phyloP scores from a whole-genome alignment of 768 basidiomycete genomes.

The Naematelia encephala region DNA sequence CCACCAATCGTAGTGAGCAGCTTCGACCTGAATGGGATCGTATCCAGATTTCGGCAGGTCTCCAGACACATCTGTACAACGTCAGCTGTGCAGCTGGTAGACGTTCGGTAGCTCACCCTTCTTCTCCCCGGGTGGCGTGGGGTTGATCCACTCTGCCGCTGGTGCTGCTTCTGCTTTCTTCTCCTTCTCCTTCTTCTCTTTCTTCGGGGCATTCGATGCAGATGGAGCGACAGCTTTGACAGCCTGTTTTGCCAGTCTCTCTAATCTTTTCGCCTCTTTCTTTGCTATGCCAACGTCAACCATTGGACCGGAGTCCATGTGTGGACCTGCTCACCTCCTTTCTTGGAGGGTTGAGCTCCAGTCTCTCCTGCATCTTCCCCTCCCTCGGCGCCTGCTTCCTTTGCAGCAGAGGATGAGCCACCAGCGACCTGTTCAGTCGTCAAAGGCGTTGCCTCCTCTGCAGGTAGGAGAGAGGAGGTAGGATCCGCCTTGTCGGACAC shows the following conservation, averaged over 20 bases:
- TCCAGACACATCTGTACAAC: constrained; percentile 71
- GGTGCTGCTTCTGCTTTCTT: constrained; percentile 66
- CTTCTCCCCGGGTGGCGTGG: constrained; percentile 84
- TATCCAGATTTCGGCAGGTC: constrained; percentile 84
- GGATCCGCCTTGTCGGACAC: constrained; percentile 22
- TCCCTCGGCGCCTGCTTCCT: constrained; percentile 13
- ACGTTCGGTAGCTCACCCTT: constrained; percentile 63
- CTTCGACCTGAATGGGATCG: constrained; percentile 89
- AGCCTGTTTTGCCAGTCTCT: constrained; percentile 56
- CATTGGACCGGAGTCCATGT: background rate
- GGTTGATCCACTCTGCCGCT: constrained; percentile 69
- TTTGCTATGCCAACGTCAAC: constrained; percentile 57
- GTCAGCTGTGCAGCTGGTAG: constrained; percentile 56
- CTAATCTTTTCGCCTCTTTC: constrained; percentile 71
- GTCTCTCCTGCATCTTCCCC: constrained; percentile 15
- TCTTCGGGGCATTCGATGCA: constrained; percentile 57
- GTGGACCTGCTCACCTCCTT: constrained; percentile 13
- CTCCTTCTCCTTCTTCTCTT: constrained; percentile 63
- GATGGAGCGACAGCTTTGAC: constrained; percentile 53
- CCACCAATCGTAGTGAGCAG: constrained; percentile 99
- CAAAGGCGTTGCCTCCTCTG: constrained; percentile 20
- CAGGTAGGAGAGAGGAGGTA: constrained; percentile 9
- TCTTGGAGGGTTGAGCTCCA: constrained; percentile 9
- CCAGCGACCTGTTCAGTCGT: constrained; percentile 5
- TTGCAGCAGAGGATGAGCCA: constrained; percentile 9